A percentile compares a stretch with the other conserved stretches of the same genome.
These are phyloP conservation scores for Plasmodium billcollinsi DNA, from an alignment of 169 alveolate genomes.

Conservation along the genomic window DNA sequence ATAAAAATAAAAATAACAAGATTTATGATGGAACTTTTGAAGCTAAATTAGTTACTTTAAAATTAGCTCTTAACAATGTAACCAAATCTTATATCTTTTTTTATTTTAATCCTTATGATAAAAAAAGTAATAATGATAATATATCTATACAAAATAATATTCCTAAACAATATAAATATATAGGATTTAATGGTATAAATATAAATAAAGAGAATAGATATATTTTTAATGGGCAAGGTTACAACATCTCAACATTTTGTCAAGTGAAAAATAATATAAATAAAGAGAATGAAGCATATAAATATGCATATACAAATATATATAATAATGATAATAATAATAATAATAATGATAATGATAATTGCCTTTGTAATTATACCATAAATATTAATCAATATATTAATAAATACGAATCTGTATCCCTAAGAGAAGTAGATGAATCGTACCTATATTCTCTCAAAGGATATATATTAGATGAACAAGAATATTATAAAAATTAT, in stretches of 20 bases:
- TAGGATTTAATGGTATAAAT: constrained; percentile 44
- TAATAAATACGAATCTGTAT: constrained; percentile 13
- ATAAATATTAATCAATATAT: constrained; percentile 28
- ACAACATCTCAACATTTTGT: constrained; percentile 35
- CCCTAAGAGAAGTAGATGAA: constrained; percentile 63
- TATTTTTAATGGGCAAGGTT: constrained; percentile 55
- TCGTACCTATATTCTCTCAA: constrained; percentile 42
- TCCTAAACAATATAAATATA: constrained; percentile 15
- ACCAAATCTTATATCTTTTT: constrained; percentile 45
- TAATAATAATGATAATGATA: background rate
- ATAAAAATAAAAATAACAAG: background rate
- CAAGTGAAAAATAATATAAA: background rate
- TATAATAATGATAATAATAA: too few species aligned
- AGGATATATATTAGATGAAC: constrained; percentile 24
- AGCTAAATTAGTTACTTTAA: constrained; percentile 56
- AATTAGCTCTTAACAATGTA: constrained; percentile 31
- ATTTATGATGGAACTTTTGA: constrained; percentile 12
- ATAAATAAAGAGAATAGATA: constrained; percentile 1
- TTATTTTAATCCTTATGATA: constrained; percentile 32
- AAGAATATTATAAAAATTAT: background rate
- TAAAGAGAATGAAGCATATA: too few species aligned
- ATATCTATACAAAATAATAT: background rate
- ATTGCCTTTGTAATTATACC: constrained; percentile 43
- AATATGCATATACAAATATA: too few species aligned
- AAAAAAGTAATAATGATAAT: background rate